Conservation (phyloP, 768 basidiomycete species). For the Xerocomellus dryophilus region DNA sequence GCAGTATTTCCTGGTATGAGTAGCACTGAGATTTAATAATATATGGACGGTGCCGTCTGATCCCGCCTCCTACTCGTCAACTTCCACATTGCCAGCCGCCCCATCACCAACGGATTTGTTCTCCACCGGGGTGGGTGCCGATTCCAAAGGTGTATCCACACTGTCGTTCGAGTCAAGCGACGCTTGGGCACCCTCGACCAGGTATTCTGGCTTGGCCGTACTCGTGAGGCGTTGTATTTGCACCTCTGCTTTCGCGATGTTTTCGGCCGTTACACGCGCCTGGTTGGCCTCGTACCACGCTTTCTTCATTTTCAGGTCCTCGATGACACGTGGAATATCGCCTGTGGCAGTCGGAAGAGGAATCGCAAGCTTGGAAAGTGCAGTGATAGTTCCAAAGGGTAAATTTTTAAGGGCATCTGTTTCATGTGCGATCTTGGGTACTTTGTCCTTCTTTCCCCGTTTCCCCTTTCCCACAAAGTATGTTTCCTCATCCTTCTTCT, state of each 20-base stretch:
- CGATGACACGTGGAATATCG: constrained; percentile 81
- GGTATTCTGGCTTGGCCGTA: constrained; percentile 37
- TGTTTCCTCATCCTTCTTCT: constrained; percentile 89
- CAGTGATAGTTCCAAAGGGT: constrained; percentile 81
- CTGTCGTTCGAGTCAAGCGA: constrained; percentile 38
- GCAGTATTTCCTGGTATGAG: constrained; percentile 17
- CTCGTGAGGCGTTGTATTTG: constrained; percentile 62
- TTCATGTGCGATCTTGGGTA: constrained; percentile 39
- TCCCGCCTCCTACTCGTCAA: constrained; percentile 28
- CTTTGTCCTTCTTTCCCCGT: constrained; percentile 56
- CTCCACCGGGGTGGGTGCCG: constrained; percentile 41
- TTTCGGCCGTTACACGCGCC: constrained; percentile 71
- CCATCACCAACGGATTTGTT: constrained; percentile 28
- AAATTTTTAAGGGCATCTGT: constrained; percentile 52
- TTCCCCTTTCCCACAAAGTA: constrained; percentile 76
- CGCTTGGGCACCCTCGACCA: constrained; percentile 25
- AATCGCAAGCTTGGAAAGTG: constrained; percentile 84
- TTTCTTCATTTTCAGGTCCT: constrained; percentile 92
- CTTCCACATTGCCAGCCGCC: constrained; percentile 39
- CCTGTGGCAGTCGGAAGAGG: constrained; percentile 75
- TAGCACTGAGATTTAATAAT: constrained; percentile 20
- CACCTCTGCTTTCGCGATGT: constrained; percentile 75
- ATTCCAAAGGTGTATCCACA: constrained; percentile 45
- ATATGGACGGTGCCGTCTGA: constrained; percentile 9
- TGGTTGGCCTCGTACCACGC: constrained; percentile 95